Percentiles rank a stretch among this genome's conserved stretches.
Conservation (phyloP, 2,329 filamentous ascomycete genomes). For the Stachybotrys elegans region DNA sequence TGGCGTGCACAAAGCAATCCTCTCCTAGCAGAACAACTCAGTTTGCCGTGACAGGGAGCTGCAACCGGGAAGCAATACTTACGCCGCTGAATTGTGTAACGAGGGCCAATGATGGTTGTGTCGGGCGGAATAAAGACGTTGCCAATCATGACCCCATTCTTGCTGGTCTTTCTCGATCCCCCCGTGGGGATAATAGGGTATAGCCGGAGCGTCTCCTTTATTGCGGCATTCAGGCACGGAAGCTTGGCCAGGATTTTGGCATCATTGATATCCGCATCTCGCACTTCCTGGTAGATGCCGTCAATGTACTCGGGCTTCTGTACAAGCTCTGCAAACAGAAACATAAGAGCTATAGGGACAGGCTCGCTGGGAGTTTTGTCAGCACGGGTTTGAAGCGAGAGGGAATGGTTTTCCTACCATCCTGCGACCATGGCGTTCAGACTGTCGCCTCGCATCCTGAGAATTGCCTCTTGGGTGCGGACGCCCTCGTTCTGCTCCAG, state of each 20-base stretch:
- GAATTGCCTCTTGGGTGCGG: constrained; percentile 14
- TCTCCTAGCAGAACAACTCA: constrained; percentile 10
- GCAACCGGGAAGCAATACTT: constrained; percentile 14
- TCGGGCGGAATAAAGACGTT: constrained; percentile 13
- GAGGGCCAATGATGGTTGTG: constrained; percentile 11
- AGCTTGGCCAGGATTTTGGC: constrained; percentile 15
- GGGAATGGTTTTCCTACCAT: constrained; percentile 13
- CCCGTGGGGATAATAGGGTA: constrained; percentile 30
- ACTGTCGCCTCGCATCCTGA: constrained; percentile 21
- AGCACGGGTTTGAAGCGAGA: neutral
- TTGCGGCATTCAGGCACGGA: constrained; percentile 26
- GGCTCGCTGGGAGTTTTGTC: constrained; percentile 23
- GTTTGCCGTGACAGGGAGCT: neutral
- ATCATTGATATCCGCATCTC: constrained; percentile 8
- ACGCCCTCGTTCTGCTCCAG: constrained; percentile 10
- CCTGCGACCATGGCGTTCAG: constrained; percentile 25
- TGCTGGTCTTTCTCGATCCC: constrained; percentile 28
- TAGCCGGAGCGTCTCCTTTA: constrained; percentile 35
- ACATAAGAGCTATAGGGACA: constrained; percentile 25
- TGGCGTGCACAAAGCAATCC: constrained; percentile 20
- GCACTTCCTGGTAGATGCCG: constrained; percentile 23
- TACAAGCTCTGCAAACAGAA: constrained; percentile 28
- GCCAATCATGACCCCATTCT: constrained; percentile 23
- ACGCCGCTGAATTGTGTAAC: constrained; percentile 24
- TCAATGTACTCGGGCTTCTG: constrained; percentile 29